Conservation (phyloP, 2,329 filamentous ascomycete genomes). For the Apiospora aurea region DNA sequence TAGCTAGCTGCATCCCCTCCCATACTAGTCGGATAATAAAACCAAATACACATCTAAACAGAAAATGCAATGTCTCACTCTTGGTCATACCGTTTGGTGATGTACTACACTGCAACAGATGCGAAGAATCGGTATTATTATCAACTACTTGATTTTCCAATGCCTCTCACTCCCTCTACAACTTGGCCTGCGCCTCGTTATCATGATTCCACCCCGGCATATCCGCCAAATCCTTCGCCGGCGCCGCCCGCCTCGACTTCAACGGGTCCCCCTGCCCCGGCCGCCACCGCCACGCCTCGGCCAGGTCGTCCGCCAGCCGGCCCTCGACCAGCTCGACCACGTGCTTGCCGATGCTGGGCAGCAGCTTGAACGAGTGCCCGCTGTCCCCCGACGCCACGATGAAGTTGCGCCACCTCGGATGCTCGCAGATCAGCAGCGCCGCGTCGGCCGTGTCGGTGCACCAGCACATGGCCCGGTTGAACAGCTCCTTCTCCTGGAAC, state of each 20-base stretch:
- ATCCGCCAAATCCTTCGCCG: constrained; percentile 52
- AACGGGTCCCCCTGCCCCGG: constrained; percentile 51
- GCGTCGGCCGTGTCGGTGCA: constrained; percentile 46
- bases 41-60: too few relatives aligned
- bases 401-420: constrained; percentile 51
- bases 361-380: constrained; percentile 54
- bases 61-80: too few relatives aligned
- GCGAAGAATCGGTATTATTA: too few relatives aligned
- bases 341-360: constrained; percentile 55
- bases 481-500: constrained; percentile 39
- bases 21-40: too few relatives aligned
- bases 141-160: too few relatives aligned
- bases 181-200: not conserved
- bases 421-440: constrained; percentile 44
- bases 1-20: too few relatives aligned
- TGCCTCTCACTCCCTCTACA: not conserved
- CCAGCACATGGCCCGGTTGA: constrained; percentile 45
- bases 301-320: constrained; percentile 46
- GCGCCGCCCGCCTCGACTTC: constrained; percentile 48
- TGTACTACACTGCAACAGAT: too few relatives aligned
- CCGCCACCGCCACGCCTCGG: constrained; percentile 52
- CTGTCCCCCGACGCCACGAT: constrained; percentile 55
- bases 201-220: constrained; percentile 52
- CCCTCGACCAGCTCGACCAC: constrained; percentile 54
- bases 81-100: too few relatives aligned